phyloP scores from a whole-genome alignment of 306 rosid species.

The Sindora glabra region DNA sequence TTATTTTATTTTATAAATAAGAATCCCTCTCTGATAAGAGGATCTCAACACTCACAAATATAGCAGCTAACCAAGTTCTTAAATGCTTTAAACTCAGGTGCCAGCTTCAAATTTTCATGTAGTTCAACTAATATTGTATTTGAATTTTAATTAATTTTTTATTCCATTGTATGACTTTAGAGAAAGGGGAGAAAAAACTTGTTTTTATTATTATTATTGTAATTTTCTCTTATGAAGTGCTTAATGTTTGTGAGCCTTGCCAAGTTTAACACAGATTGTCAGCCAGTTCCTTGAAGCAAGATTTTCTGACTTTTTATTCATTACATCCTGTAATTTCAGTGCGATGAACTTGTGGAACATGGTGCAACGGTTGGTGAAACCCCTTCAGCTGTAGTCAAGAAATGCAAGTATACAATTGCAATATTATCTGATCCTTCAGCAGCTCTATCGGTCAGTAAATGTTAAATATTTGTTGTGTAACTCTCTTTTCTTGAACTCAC shows the following conservation, averaged over 20 bases:
- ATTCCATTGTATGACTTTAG: too few species aligned
- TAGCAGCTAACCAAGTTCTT: too few species aligned
- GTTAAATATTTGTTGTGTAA: background rate
- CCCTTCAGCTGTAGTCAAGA: constrained; percentile 71
- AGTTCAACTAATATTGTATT: too few species aligned
- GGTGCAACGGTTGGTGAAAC: constrained; percentile 70
- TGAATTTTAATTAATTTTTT: too few species aligned
- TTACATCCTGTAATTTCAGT: constrained; percentile 34
- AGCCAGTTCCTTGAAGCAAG: background rate
- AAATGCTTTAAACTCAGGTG: too few species aligned
- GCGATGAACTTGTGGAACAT: constrained; percentile 53
- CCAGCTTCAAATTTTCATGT: too few species aligned
- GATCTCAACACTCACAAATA: too few species aligned
- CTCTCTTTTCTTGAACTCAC: constrained; percentile 2
- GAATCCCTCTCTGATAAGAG: too few species aligned
- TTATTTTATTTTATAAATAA: too few species aligned
- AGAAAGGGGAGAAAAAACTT: too few species aligned
- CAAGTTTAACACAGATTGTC: background rate
- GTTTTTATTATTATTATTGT: background rate
- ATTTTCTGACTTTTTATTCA: background rate
- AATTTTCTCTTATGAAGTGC: background rate
- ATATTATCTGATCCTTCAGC: constrained; percentile 80
- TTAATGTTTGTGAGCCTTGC: background rate
- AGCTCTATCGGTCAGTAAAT: constrained; percentile 57
- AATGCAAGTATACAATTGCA: constrained; percentile 71